Conservation (phyloP, 257 asterid genomes). For the Plantago ovata region DNA sequence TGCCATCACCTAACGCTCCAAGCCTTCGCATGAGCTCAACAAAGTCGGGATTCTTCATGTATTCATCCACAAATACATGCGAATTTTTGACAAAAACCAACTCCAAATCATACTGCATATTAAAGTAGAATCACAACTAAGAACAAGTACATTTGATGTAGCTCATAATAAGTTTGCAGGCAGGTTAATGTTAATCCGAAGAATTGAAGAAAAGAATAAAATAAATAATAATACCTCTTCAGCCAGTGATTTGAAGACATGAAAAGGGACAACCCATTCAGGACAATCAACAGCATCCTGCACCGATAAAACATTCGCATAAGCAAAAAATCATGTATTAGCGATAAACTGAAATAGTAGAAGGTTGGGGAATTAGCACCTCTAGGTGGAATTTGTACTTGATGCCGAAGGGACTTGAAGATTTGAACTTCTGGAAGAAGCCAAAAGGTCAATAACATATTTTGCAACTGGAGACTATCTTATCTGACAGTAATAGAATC, state of each 20-base stretch:
- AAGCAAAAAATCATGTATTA: no score
- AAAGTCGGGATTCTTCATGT: conserved; percentile 78
- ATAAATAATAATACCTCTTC: conserved; percentile 60
- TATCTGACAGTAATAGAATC: not conserved
- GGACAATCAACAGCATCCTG: conserved; percentile 99
- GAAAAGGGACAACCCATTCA: conserved; percentile 95
- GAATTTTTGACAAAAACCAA: conserved; percentile 76
- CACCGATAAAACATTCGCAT: conserved; percentile 8
- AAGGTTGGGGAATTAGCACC: conserved; percentile 32
- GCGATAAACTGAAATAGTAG: no score
- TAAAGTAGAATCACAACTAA: conserved; percentile 1
- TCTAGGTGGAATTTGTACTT: conserved; percentile 90
- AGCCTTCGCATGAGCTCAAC: conserved; percentile 91
- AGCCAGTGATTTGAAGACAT: conserved; percentile 78
- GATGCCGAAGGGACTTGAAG: conserved; percentile 90
- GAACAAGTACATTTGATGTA: conserved; percentile 13
- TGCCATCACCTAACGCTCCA: conserved; percentile 93
- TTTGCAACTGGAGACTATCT: conserved; percentile 2
- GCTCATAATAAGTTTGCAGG: conserved; percentile 2
- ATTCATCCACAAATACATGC: conserved; percentile 83
- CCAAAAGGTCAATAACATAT: conserved; percentile 13
- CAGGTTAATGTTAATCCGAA: not conserved
- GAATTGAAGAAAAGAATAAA: not conserved
- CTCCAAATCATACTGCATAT: conserved; percentile 75
- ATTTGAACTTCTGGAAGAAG: conserved; percentile 66